Percentiles rank a stretch among this genome's conserved stretches.
These are phyloP conservation scores for Arachis stenosperma DNA, from an alignment of 306 rosid genomes.

Conservation along the genomic window DNA sequence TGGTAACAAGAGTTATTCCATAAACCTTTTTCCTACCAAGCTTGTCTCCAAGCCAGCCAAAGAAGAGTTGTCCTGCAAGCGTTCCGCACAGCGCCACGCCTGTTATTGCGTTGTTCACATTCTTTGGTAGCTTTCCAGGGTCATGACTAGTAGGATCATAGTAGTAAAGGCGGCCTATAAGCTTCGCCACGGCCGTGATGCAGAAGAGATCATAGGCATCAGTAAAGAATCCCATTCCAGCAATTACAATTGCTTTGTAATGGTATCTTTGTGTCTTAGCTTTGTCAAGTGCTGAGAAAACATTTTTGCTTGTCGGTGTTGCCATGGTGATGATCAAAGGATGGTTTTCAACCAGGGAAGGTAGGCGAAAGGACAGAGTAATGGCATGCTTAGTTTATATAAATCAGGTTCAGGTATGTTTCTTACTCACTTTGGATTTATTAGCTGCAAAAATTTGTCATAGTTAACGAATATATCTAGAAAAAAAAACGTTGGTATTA, in stretches of 20 bases:
- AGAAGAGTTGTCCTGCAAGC: conserved; percentile 61
- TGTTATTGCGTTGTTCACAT: conserved; percentile 56
- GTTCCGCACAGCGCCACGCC: conserved; percentile 63
- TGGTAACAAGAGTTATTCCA: conserved; percentile 57
- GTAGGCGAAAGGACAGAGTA: conserved; percentile 22
- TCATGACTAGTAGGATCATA: conserved; percentile 35
- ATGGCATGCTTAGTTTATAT: conserved; percentile 31
- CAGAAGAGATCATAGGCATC: conserved; percentile 71
- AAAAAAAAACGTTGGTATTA: conserved; percentile 40
- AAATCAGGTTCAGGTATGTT: not conserved
- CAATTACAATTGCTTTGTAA: conserved; percentile 57
- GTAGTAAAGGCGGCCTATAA: conserved; percentile 60
- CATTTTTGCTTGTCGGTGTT: conserved; percentile 34
- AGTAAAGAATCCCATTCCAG: conserved; percentile 72
- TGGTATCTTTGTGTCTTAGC: conserved; percentile 64
- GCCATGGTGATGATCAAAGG: conserved; percentile 42
- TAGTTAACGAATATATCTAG: conserved; percentile 34
- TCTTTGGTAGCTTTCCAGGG: conserved; percentile 52
- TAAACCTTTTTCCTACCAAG: conserved; percentile 63
- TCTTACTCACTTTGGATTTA: conserved; percentile 34
- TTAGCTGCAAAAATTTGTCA: conserved; percentile 11
- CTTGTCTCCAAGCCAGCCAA: conserved; percentile 72
- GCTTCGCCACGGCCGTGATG: conserved; percentile 58
- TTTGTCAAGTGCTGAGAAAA: conserved; percentile 59
- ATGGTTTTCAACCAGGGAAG: not conserved